A percentile compares a stretch with the other conserved stretches of the same genome.
These are phyloP conservation scores for Cladosporium sp. DNA, from an alignment of 2,329 filamentous ascomycete genomes.

Conservation along the genomic window DNA sequence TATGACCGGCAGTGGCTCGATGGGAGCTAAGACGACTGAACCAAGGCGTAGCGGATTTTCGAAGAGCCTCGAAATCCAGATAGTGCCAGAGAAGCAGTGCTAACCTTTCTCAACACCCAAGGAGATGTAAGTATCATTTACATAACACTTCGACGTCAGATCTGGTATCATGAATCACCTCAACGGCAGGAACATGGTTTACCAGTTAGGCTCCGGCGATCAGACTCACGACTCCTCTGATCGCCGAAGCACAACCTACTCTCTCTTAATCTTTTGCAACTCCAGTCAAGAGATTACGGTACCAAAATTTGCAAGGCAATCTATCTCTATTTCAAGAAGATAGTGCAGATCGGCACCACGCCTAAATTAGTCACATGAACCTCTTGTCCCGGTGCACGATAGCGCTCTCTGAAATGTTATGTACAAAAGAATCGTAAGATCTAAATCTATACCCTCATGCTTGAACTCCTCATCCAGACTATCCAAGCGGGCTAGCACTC, in stretches of 20 bases:
- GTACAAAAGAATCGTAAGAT: conserved; percentile 2
- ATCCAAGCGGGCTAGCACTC: conserved; percentile 9
- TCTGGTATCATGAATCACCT: background rate
- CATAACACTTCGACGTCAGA: too few relatives aligned
- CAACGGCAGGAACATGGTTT: background rate
- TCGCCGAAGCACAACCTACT: background rate
- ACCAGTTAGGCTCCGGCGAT: background rate
- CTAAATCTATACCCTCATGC: background rate
- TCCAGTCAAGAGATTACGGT: background rate
- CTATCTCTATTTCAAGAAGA: background rate
- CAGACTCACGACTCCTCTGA: background rate
- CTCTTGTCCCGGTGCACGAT: background rate
- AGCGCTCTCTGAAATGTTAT: background rate
- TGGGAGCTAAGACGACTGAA: background rate
- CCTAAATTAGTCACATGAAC: background rate
- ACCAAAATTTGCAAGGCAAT: background rate
- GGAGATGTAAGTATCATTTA: too few relatives aligned
- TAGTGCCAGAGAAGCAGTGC: background rate
- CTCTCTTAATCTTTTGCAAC: background rate
- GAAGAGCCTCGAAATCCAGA: background rate
- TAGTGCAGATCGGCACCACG: background rate
- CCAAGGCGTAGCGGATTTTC: background rate
- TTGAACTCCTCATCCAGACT: background rate
- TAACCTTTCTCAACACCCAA: background rate
- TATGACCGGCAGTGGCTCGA: conserved; percentile 11